Evolutionary conservation across 2,329 filamentous ascomycete genomes (phyloP).

Genomic region (Blastomyces parvus): DNA sequence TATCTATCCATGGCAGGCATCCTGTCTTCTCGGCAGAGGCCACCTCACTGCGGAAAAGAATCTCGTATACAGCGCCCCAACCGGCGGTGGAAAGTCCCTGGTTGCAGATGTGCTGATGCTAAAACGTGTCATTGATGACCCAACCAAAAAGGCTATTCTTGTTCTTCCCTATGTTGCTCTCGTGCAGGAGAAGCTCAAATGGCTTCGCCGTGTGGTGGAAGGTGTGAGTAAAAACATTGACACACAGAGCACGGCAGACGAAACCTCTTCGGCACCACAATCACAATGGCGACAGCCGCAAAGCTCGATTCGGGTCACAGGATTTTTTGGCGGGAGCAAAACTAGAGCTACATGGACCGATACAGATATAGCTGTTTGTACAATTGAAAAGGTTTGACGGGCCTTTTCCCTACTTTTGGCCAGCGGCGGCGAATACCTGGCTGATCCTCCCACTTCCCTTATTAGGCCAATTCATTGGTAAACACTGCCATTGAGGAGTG

Average conservation of each 20-base stretch:
- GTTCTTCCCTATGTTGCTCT: slow-evolving; percentile 70
- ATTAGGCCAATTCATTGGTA: slow-evolving; percentile 61
- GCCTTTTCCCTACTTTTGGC: slow-evolving; percentile 16
- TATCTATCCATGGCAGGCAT: slow-evolving; percentile 73
- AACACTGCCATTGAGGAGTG: slow-evolving; percentile 65
- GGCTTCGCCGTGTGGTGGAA: slow-evolving; percentile 58
- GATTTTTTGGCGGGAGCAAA: slow-evolving; percentile 66
- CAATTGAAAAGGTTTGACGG: slow-evolving; percentile 58
- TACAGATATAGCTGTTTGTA: slow-evolving; percentile 69
- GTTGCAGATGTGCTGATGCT: slow-evolving; percentile 65
- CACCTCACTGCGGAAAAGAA: slow-evolving; percentile 57
- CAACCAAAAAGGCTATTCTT: slow-evolving; percentile 57
- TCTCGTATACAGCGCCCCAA: slow-evolving; percentile 70
- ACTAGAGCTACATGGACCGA: slow-evolving; percentile 59
- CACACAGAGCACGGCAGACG: slow-evolving; percentile 13
- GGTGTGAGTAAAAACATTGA: slow-evolving; percentile 42
- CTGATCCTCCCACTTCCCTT: neutral
- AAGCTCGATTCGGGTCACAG: slow-evolving; percentile 54
- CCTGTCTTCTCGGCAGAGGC: slow-evolving; percentile 59
- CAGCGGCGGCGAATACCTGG: slow-evolving; percentile 4
- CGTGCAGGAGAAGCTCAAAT: slow-evolving; percentile 71
- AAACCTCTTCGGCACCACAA: slow-evolving; percentile 33
- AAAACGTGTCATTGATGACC: slow-evolving; percentile 56
- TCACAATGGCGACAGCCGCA: slow-evolving; percentile 48
- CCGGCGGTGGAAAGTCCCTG: slow-evolving; percentile 67